Evolutionary conservation across 371 early-diverging fungal species (phyloP), one percentile per base, ranked within the genome.

Genomic region (Syncephalastrum contaminatum): DNA sequence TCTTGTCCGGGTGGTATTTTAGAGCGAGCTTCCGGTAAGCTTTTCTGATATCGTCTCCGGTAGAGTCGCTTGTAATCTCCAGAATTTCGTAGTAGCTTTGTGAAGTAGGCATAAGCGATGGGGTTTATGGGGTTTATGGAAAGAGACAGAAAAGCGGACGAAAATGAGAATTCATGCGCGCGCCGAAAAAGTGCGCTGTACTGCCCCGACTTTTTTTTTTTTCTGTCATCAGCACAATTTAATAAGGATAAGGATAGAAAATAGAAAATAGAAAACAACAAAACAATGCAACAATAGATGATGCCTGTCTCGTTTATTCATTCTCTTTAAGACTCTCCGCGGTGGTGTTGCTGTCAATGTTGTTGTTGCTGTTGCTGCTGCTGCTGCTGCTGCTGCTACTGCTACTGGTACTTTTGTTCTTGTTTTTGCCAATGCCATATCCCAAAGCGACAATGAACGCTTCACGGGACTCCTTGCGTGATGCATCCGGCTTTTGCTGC

Each of bases 401-500:
- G 24, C 41, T 43, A 7, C 36, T 30, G 10, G 5, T 12, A 8
- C 10, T 30, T 30, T 30, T 30, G 36, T 30, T 30, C 10, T 30
- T 30, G 10, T 30, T 30, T 8, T 30, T 30, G 12, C 36, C 10
- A 30, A 30, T 51, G 39, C 58, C 59, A 44, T 62, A 76, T 0
- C 72, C 73, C 7, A 80, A 40, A 30, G 89, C 89, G n/a, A 93
- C 83, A 53, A 86, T 75, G 59, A 87, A 93, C n/a, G 80, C 74
- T 60, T 93, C 93, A 1, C 90, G 79, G 12, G 90, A 89, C 56
- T 87, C 80, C 57, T 82, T 82, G 14, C 91, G 67, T 27, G 88
- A 88, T 8, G 91, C 83, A 27, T 75, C 66, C 4, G 92, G 92
- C 60, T 91, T 89, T 49, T 80, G 85, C 15, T 80, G 64, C 4